phyloP scores from a whole-genome alignment of 352 stramenopile genomes.

The Elongisporangium prolatum region DNA sequence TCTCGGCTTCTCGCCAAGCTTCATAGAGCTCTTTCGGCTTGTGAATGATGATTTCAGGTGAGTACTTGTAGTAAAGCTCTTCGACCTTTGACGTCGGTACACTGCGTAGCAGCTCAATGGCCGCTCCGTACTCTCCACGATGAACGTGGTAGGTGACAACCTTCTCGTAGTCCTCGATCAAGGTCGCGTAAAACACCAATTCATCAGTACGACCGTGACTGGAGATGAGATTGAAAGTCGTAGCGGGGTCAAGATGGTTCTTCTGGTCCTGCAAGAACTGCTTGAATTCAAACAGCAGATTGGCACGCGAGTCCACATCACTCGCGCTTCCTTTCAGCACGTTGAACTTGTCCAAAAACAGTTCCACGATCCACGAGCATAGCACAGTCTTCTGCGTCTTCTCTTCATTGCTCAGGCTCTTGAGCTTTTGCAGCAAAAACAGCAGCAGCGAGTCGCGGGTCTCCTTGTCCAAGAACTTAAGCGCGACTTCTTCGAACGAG shows the following conservation, averaged over 20 bases:
- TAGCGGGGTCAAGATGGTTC: conserved; percentile 79
- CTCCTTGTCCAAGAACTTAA: conserved; percentile 89
- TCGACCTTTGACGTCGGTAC: conserved; percentile 90
- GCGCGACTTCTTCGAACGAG: conserved; percentile 89
- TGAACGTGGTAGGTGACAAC: conserved; percentile 92
- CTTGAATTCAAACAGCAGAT: conserved; percentile 89
- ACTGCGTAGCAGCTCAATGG: conserved; percentile 85
- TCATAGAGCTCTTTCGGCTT: conserved; percentile 90
- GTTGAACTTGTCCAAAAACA: conserved; percentile 92
- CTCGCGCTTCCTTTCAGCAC: conserved; percentile 76
- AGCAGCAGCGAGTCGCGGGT: conserved; percentile 77
- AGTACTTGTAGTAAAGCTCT: conserved; percentile 94
- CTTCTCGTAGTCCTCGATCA: conserved; percentile 94
- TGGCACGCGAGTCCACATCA: conserved; percentile 82
- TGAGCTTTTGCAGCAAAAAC: conserved; percentile 89
- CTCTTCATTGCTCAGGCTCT: conserved; percentile 67
- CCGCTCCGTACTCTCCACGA: conserved; percentile 83
- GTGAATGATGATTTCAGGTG: conserved; percentile 88
- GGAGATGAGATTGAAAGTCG: conserved; percentile 90
- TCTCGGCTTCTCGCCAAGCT: conserved; percentile 88
- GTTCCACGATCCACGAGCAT: conserved; percentile 91
- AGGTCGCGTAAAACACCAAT: conserved; percentile 88
- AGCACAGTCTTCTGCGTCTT: conserved; percentile 92
- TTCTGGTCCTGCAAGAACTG: conserved; percentile 90
- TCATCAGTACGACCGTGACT: conserved; percentile 91